Percentiles rank a stretch among this genome's conserved stretches.
These are phyloP conservation scores for Sarcodon aspratus DNA, from an alignment of 768 basidiomycete genomes.

Conservation along the genomic window DNA sequence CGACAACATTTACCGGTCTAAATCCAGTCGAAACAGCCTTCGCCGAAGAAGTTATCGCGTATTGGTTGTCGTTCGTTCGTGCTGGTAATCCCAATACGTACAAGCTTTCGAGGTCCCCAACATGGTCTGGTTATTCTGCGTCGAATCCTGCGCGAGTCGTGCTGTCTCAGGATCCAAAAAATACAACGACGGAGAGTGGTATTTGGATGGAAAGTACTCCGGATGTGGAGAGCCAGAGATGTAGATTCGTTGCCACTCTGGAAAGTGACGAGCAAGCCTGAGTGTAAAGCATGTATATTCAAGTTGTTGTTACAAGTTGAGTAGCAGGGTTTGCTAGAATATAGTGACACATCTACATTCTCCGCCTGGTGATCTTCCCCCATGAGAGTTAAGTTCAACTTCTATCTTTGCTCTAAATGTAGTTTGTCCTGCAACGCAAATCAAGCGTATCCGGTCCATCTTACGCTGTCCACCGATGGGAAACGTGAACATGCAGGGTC, in stretches of 20 bases:
- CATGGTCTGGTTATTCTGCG: constrained; percentile 31
- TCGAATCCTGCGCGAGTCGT: constrained; percentile 28
- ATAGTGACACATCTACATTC: too few relatives aligned
- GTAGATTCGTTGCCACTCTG: constrained; percentile 19
- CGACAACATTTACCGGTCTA: constrained; percentile 34
- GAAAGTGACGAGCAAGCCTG: too few relatives aligned
- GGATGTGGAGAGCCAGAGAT: constrained; percentile 23
- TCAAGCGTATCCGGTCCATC: too few relatives aligned
- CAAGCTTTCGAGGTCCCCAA: constrained; percentile 39
- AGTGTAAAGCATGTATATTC: too few relatives aligned
- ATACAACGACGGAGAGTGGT: constrained; percentile 22
- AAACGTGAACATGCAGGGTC: too few relatives aligned
- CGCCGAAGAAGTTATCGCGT: constrained; percentile 47
- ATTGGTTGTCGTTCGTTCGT: constrained; percentile 59
- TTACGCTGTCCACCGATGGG: too few relatives aligned
- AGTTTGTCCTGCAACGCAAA: too few relatives aligned
- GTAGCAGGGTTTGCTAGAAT: too few relatives aligned
- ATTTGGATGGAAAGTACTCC: constrained; percentile 30
- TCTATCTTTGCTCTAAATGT: too few relatives aligned
- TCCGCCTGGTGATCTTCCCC: too few relatives aligned
- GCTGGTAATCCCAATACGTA: constrained; percentile 41
- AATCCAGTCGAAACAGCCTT: constrained; percentile 37
- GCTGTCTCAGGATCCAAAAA: constrained; percentile 24
- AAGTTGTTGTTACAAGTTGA: too few relatives aligned
- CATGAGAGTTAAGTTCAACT: too few relatives aligned